Percentiles rank a stretch among this genome's conserved stretches.
Conservation (phyloP, 2,329 filamentous ascomycete genomes). For the Boeremia exigua region DNA sequence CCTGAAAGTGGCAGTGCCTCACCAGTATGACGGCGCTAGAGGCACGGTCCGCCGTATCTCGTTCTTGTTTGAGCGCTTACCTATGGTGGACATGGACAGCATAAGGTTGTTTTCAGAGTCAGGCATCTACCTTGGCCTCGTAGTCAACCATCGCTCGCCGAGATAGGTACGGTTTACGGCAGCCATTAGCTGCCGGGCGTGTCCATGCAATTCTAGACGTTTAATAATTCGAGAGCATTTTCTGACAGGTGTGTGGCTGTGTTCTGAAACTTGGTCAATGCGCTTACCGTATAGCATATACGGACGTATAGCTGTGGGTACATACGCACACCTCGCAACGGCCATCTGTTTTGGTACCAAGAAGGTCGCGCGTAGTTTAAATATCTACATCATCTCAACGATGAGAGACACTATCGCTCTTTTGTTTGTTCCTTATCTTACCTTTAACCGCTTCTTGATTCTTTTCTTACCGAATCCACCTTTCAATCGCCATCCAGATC, state of each 20-base stretch:
- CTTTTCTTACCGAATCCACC: background rate
- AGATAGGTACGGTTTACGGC: conserved; percentile 1
- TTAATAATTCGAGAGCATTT: background rate
- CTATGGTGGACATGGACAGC: background rate
- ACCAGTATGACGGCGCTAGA: background rate
- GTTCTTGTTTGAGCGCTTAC: background rate
- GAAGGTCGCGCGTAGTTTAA: background rate
- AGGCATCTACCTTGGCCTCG: background rate
- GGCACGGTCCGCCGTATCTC: background rate
- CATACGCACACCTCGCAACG: background rate
- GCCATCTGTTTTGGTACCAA: background rate
- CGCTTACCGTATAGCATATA: conserved; percentile 15
- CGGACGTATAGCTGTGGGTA: conserved; percentile 12
- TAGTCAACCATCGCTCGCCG: background rate
- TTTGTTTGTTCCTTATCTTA: background rate
- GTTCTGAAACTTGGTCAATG: conserved; percentile 10
- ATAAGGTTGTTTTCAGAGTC: background rate
- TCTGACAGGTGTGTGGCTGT: conserved; percentile 11
- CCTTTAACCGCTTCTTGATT: background rate
- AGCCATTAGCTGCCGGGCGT: background rate
- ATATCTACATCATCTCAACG: background rate
- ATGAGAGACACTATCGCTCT: background rate
- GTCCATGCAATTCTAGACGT: background rate
- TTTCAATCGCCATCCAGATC: background rate
- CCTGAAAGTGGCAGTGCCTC: background rate